Conservation (phyloP, 2,329 filamentous ascomycete genomes). For the Aspergillus sojae region DNA sequence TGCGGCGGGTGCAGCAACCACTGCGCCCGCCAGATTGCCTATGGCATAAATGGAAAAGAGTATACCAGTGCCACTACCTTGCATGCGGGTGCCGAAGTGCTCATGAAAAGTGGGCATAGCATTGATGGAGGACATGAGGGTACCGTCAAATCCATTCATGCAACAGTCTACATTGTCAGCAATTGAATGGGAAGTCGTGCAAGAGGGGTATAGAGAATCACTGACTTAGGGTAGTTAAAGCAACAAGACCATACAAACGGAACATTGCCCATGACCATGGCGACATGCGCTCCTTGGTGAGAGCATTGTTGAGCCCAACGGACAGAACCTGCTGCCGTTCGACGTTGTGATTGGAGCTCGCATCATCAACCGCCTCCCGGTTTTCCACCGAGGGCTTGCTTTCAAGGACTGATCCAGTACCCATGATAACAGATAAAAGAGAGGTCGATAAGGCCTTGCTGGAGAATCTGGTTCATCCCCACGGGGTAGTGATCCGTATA, state of each 20-base stretch:
- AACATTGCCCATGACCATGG: slow-evolving; percentile 13
- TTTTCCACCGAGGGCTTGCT: slow-evolving; percentile 10
- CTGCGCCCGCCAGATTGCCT: slow-evolving; percentile 47
- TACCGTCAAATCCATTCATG: slow-evolving; percentile 27
- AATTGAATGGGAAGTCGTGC: neutral
- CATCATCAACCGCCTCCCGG: slow-evolving; percentile 6
- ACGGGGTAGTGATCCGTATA: slow-evolving; percentile 3
- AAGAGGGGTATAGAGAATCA: neutral
- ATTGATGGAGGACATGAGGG: slow-evolving; percentile 50
- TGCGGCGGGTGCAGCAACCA: slow-evolving; percentile 47
- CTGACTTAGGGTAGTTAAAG: slow-evolving; percentile 12
- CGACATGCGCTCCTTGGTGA: slow-evolving; percentile 11
- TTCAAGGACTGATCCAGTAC: neutral
- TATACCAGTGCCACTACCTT: slow-evolving; percentile 46
- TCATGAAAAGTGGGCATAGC: slow-evolving; percentile 45
- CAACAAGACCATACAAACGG: slow-evolving; percentile 11
- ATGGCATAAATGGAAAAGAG: slow-evolving; percentile 48
- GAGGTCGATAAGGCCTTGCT: neutral
- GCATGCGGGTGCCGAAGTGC: slow-evolving; percentile 42
- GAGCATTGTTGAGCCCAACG: slow-evolving; percentile 11
- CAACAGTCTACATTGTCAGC: slow-evolving; percentile 12
- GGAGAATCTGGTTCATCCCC: neutral
- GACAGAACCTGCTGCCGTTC: slow-evolving; percentile 11
- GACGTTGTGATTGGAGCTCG: slow-evolving; percentile 1
- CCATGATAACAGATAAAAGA: neutral